Percentiles rank a stretch among this genome's conserved stretches.
Conservation (phyloP, 2,329 filamentous ascomycete genomes). For the Xylariaceae sp. region DNA sequence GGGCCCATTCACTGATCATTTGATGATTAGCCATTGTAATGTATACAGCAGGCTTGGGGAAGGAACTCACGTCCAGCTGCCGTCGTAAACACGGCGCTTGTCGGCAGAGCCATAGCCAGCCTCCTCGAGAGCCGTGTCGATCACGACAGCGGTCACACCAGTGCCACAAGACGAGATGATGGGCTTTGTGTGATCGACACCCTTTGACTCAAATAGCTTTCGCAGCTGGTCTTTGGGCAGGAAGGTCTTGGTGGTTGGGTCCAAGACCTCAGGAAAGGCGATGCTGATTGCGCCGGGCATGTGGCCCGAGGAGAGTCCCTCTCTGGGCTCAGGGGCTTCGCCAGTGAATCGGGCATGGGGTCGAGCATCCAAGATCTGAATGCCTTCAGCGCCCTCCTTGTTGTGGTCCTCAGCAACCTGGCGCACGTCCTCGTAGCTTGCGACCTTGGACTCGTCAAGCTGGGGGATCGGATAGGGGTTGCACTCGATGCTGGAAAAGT, state of each 20-base stretch:
- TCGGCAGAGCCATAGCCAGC: slow-evolving; percentile 69
- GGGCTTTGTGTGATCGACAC: slow-evolving; percentile 73
- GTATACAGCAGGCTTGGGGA: neutral
- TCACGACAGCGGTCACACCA: slow-evolving; percentile 86
- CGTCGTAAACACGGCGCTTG: slow-evolving; percentile 81
- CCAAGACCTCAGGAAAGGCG: slow-evolving; percentile 75
- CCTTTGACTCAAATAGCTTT: slow-evolving; percentile 74
- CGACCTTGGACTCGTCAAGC: slow-evolving; percentile 62
- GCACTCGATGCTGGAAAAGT: slow-evolving; percentile 65
- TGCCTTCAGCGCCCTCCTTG: slow-evolving; percentile 77
- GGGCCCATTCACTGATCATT: slow-evolving; percentile 60
- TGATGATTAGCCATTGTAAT: slow-evolving; percentile 18
- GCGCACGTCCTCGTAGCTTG: slow-evolving; percentile 78
- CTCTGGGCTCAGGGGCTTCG: slow-evolving; percentile 78
- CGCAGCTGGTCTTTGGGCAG: slow-evolving; percentile 69
- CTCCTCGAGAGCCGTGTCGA: slow-evolving; percentile 81
- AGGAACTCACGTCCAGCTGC: slow-evolving; percentile 87
- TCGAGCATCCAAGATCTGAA: slow-evolving; percentile 88
- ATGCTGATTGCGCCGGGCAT: slow-evolving; percentile 85
- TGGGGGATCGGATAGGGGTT: slow-evolving; percentile 63
- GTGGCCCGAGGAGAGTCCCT: slow-evolving; percentile 84
- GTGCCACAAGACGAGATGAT: slow-evolving; percentile 90
- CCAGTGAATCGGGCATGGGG: slow-evolving; percentile 78
- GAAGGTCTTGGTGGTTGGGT: slow-evolving; percentile 78
- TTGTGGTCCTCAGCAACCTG: slow-evolving; percentile 72